A percentile compares a stretch with the other conserved stretches of the same genome.
Evolutionary conservation across 73 alveolate species (phyloP).

Genomic region (Paraurostyla sp.): DNA sequence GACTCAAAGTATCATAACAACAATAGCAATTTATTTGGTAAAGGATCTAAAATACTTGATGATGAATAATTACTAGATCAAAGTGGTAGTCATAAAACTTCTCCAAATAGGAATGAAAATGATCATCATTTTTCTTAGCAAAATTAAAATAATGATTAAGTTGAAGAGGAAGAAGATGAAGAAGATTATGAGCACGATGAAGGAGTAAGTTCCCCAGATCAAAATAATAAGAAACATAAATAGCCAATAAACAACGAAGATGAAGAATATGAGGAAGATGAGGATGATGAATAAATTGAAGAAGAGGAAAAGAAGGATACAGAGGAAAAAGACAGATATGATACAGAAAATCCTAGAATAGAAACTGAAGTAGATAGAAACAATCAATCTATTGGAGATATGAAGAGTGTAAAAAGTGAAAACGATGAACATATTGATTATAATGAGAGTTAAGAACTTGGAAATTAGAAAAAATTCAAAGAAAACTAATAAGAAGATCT

Average conservation of each 20-base stretch:
- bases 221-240: background rate
- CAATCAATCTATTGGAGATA: conserved; percentile 18
- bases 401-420: conserved; percentile 42
- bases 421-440: background rate
- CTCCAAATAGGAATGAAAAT: background rate
- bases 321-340: background rate
- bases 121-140: background rate
- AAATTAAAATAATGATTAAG: background rate
- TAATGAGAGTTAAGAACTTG: background rate
- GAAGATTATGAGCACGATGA: background rate
- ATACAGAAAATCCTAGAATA: background rate
- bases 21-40: background rate
- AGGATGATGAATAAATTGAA: background rate
- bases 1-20: background rate
- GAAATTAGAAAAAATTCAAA: too few species aligned
- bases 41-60: conserved; percentile 27
- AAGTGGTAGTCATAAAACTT: background rate
- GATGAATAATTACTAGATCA: background rate
- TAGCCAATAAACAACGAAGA: conserved; percentile 8
- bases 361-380: background rate
- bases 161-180: conserved; percentile 13
- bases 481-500: too few species aligned
- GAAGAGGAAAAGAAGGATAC: background rate
- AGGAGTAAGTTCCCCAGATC: too few species aligned
- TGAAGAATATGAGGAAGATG: background rate